Base-by-base conservation (phyloP, 495 filamentous ascomycete genomes). In the Penicillium chermesinum region DNA sequence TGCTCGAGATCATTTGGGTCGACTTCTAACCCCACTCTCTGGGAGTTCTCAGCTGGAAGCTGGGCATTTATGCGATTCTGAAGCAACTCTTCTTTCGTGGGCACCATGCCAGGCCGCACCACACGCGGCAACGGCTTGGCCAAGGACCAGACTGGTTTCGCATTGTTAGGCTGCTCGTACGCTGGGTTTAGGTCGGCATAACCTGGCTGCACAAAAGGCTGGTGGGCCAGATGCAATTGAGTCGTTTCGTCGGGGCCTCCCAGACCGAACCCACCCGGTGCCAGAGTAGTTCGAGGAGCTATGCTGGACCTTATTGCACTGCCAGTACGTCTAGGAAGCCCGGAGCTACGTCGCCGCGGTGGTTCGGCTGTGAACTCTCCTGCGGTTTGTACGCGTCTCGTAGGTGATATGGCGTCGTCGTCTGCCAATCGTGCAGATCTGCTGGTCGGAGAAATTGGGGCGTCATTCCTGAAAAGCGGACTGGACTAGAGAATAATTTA, bases 81-180 rank as follows among this genome's bases (percentile, higher is more conserved):
- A 13, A 69, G 46, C 33, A 72, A 52, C 39, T 70, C 63, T 1
- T 69, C 66, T 35, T 65, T 69, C 7, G 62, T 71, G 3, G 66
- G 67, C 15, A 71, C 65, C 70, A 73, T 76, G 14, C 60, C 65
- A 37, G 72, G 59, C 18, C 75, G 63, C 42, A 76, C 66, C 12
- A 73, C 67, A 48, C 67, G 71, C 3, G 74, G 77, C 17, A 79
- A 46, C 2, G 75, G 73, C 49, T 72, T 73, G 2, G 73, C 71
- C 37, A 78, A 50, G 59, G 68, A 68, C 63, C 69, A 80, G 13
- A 79, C 63, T 0, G 76, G 76, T 50, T 69, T 72, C 7, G 59
- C 52, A 22, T 70, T 70, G 20, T 53, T 48, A 0, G 64, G 41
- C 22, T 72, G 65, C 13, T 72, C 69, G 48, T 78, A 73, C 19